Evolutionary conservation across 768 basidiomycete species (phyloP).

Genomic region (Leucocoprinus birnbaumii): DNA sequence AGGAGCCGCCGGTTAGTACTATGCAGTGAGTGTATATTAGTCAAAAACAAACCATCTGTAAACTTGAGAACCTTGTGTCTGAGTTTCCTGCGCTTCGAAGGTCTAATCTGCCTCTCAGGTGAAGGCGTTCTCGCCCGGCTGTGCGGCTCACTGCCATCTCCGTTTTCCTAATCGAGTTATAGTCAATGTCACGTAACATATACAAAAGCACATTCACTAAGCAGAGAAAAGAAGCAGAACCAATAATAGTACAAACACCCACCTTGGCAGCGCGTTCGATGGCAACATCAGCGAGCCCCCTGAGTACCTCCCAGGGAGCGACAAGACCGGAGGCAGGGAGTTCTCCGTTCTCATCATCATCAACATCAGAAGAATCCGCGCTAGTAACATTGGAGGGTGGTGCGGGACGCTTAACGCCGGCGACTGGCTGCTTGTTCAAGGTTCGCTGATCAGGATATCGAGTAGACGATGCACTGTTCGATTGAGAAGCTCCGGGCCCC

Average conservation of each 20-base stretch:
- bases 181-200: conserved; percentile 9
- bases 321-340: conserved; percentile 79
- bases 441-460: conserved; percentile 47
- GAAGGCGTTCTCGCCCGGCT: conserved; percentile 75
- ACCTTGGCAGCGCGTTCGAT: conserved; percentile 79
- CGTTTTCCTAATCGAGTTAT: conserved; percentile 55
- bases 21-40: conserved; percentile 5
- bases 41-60: conserved; percentile 62
- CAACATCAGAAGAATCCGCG: conserved; percentile 81
- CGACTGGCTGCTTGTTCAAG: conserved; percentile 25
- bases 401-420: conserved; percentile 57
- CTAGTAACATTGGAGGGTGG: conserved; percentile 70
- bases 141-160: conserved; percentile 71
- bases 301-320: conserved; percentile 84
- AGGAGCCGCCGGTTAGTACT: conserved; percentile 13
- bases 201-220: conserved; percentile 12
- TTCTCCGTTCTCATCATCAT: conserved; percentile 79
- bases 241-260: conserved; percentile 19
- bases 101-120: conserved; percentile 64
- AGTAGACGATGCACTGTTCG: conserved; percentile 53
- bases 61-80: conserved; percentile 63
- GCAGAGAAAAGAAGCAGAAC: neutral
- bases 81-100: conserved; percentile 69
- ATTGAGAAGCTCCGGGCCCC: conserved; percentile 37
- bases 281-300: conserved; percentile 79